A percentile compares a stretch with the other conserved stretches of the same genome.
Conservation (phyloP, 768 basidiomycete genomes). For the Lentinula edodes region DNA sequence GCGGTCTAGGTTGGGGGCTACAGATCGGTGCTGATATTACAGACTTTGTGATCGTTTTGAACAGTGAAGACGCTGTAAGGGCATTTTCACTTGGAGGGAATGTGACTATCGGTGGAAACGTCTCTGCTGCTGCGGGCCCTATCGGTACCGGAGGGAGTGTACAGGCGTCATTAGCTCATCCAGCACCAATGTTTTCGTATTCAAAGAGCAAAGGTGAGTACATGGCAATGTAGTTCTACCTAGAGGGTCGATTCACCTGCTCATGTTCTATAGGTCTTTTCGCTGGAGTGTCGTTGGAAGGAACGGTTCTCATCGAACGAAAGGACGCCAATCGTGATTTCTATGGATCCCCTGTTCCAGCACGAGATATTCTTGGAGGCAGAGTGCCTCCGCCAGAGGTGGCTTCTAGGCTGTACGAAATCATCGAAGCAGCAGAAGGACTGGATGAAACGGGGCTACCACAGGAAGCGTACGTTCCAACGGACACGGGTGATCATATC, state of each 20-base stretch:
- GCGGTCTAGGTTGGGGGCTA: slow-evolving; percentile 90
- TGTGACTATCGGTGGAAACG: slow-evolving; percentile 88
- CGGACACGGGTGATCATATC: slow-evolving; percentile 54
- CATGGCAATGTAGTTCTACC: too few relatives aligned
- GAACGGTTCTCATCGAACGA: slow-evolving; percentile 89
- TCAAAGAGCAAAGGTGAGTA: slow-evolving; percentile 86
- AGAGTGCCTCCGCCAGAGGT: slow-evolving; percentile 97
- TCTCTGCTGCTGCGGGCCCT: slow-evolving; percentile 83
- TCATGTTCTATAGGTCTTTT: slow-evolving; percentile 65
- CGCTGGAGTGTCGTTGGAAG: slow-evolving; percentile 91
- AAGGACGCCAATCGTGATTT: slow-evolving; percentile 97
- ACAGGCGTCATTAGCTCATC: slow-evolving; percentile 82
- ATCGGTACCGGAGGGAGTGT: slow-evolving; percentile 93
- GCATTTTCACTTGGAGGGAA: slow-evolving; percentile 97
- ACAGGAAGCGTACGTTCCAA: slow-evolving; percentile 73
- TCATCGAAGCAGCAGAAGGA: slow-evolving; percentile 95
- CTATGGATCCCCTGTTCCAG: slow-evolving; percentile 88
- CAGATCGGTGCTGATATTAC: slow-evolving; percentile 95
- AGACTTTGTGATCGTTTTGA: slow-evolving; percentile 96
- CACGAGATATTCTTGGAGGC: slow-evolving; percentile 86
- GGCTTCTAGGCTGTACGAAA: slow-evolving; percentile 86
- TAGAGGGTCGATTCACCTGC: not conserved
- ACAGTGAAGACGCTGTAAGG: slow-evolving; percentile 91
- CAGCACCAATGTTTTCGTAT: slow-evolving; percentile 96
- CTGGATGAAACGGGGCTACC: slow-evolving; percentile 83